A percentile compares a stretch with the other conserved stretches of the same genome.
Evolutionary conservation across 83 land plant genomes (phyloP).

Genomic region (Diphasiastrum complanatum): DNA sequence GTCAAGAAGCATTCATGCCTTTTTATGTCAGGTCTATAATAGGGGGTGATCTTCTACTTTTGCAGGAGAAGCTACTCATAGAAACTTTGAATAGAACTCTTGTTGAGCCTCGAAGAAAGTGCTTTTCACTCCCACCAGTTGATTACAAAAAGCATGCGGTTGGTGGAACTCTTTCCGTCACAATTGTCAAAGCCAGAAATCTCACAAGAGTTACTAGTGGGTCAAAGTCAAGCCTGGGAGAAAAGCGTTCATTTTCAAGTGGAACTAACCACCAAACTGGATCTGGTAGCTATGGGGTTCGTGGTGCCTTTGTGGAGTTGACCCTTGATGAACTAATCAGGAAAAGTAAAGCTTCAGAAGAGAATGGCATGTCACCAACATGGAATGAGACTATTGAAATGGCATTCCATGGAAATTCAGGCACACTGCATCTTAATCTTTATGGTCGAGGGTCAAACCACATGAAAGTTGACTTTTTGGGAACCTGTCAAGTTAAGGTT

Average conservation of each 20-base stretch:
- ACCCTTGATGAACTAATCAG: conserved; percentile 62
- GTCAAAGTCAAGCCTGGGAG: conserved; percentile 2
- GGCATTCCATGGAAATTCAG: conserved; percentile 76
- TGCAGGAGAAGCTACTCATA: conserved; percentile 68
- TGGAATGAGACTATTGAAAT: conserved; percentile 75
- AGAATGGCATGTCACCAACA: conserved; percentile 40
- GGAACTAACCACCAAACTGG: conserved; percentile 22
- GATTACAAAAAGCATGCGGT: conserved; percentile 57
- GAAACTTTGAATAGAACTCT: conserved; percentile 69
- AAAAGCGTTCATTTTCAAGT: background rate
- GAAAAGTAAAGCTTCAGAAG: conserved; percentile 38
- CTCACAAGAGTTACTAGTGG: conserved; percentile 31
- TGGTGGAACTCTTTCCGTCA: conserved; percentile 72
- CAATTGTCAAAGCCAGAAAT: conserved; percentile 57
- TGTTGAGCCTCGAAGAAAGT: conserved; percentile 90
- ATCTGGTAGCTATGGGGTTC: conserved; percentile 4
- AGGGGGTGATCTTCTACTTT: background rate
- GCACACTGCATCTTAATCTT: conserved; percentile 55
- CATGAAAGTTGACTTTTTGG: conserved; percentile 61
- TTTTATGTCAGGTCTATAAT: too few relatives aligned
- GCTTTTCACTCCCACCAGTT: conserved; percentile 57
- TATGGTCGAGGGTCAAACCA: conserved; percentile 49
- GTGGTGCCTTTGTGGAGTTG: conserved; percentile 67
- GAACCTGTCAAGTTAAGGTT: conserved; percentile 91
- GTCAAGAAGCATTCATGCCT: too few relatives aligned